Evolutionary conservation across 2,329 filamentous ascomycete genomes (phyloP), one percentile per base, ranked within the genome.

Genomic region (Chrysosporium keratinophilum): DNA sequence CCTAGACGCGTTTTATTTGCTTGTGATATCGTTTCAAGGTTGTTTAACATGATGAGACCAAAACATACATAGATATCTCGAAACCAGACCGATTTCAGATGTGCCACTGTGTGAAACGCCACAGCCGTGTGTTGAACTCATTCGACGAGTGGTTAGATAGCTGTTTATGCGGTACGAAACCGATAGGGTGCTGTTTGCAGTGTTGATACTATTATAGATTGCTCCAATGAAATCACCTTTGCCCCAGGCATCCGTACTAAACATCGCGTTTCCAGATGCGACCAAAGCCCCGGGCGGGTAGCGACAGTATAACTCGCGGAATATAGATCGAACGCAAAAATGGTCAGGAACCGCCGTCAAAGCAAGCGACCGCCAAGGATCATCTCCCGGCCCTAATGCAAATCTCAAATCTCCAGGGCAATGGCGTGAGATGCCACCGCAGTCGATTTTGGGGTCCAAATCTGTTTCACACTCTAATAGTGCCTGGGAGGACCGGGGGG

Each of bases 1-100:
- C 15, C 9, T 50, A 41, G 39, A 50, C 34, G 48, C 37, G 48
- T 50, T 50, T 50, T 39, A 35, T 20, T 43, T 33, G 37, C 47
- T 40, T 14, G 12, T 5, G n/a, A 9, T 49, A 3, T n/a, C n/a
- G 17, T 42, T 49, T 39, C 3, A 33, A 48, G 46, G 14, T 15
- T 39, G 17, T 49, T 40, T 28, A 37, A 37, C 34, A 49, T 15
- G 40, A 49, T 15, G 40, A 28, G 40, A 11, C 9, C 37, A 37
- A 20, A 43, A 35, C n/a, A 6, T 23, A 17, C 23, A 19, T 39
- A 42, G 41, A 42, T 51, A 43, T 28, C 49, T 37, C 31, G 5
- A 20, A 19, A 7, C 6, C 15, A 37, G 9, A 46, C 33, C 3
- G 7, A 33, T 31, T 34, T 33, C 28, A 33, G 10, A 33, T 46